Percentiles rank a stretch among this genome's conserved stretches.
Conservation (phyloP, 2,329 filamentous ascomycete genomes). For the Xylariomycetidae sp. region DNA sequence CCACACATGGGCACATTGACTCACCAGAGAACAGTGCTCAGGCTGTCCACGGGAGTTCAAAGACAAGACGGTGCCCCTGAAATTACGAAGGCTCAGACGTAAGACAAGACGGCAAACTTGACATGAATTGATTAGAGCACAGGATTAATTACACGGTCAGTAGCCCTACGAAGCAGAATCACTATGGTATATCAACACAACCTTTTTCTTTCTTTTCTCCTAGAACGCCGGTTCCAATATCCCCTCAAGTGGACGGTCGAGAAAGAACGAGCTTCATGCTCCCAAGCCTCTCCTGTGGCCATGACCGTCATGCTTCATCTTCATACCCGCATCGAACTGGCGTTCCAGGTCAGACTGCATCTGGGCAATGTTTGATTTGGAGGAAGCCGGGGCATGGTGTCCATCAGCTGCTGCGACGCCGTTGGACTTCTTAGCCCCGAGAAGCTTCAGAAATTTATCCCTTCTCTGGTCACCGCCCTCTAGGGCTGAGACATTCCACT, state of each 20-base stretch:
- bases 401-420: slow-evolving; percentile 11
- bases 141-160: no score
- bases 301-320: slow-evolving; percentile 48
- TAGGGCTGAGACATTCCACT: slow-evolving; percentile 50
- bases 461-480: slow-evolving; percentile 47
- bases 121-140: no score
- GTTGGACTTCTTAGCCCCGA: slow-evolving; percentile 45
- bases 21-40: no score
- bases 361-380: slow-evolving; percentile 21
- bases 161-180: no score
- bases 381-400: slow-evolving; percentile 8
- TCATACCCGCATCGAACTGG: slow-evolving; percentile 54
- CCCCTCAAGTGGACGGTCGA: no score
- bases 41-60: no score
- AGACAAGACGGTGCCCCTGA: no score
- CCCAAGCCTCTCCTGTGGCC: slow-evolving; percentile 49
- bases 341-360: slow-evolving; percentile 48
- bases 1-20: no score
- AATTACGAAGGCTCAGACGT: no score
- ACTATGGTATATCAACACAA: no score
- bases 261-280: slow-evolving; percentile 27
- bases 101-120: no score
- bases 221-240: slow-evolving; percentile 18
- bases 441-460: slow-evolving; percentile 52
- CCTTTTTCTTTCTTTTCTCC: slow-evolving; percentile 9